Base-by-base conservation (phyloP, 768 basidiomycete species). In the Leccinum arenicola region DNA sequence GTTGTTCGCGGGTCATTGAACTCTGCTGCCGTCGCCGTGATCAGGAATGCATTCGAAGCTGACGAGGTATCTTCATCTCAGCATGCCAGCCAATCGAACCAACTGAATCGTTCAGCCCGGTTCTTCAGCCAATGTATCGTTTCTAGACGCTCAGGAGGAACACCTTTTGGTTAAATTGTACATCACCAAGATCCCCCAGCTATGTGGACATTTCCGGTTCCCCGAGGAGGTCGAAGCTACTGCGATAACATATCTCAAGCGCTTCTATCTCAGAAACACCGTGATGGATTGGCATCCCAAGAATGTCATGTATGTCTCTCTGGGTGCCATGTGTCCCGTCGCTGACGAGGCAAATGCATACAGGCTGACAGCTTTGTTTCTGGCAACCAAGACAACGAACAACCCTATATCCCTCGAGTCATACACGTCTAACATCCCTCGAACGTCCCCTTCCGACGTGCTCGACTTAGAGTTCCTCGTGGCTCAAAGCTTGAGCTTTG, bases 261-360 rank as follows among this genome's bases (percentile, higher is more conserved):
- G 97, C 4, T 99, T 99, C 74, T 99, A 98, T 71, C 82, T 98
- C 56, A 90, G 90, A 76, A 98, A 98, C 69, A 98, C 95, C 2
- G 93, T 95, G 55, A 98, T 98, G 95, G 97, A 98, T 71, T 98
- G 93, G 88, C 97, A 98, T 76, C 97, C 97, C 0, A 96, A 95
- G 75, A 95, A 93, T 68, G 93, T 99, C 68, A 99, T 99, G 97
- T 97, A 68, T 52, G 88, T 74, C 9, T 12, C 31, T 55, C 36
- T 54, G 35, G 33, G 33, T 23, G 54, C 35, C 23, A 9, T 48
- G 14, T 21, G 21, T 25, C 35, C 19, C 33, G 14, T 50, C 25
- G 29, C 48, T 57, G 43, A 61, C 31, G 33, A 50, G 15, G 11
- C 48, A 11, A 25, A 58, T 43, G 15, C 27, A 52, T 53, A 11